Conservation (phyloP, 1,284 basidiomycete species). For the Inonotus hispidus region DNA sequence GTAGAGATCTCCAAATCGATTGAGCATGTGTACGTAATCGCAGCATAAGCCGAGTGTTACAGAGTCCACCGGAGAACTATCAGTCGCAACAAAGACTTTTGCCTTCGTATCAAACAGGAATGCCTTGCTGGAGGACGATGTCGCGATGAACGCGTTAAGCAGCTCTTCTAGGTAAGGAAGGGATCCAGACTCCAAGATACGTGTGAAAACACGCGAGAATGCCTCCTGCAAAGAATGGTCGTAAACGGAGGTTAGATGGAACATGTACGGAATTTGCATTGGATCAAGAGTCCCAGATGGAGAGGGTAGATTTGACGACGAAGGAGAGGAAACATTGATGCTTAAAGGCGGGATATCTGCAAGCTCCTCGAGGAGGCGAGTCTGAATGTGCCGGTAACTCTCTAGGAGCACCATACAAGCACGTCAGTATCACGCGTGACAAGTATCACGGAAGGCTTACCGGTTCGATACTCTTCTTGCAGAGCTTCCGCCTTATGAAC, state of each 20-base stretch:
- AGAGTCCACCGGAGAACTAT: conserved; percentile 87
- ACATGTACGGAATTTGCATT: conserved; percentile 60
- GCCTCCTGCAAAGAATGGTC: conserved; percentile 87
- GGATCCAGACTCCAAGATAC: conserved; percentile 62
- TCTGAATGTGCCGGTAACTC: conserved; percentile 83
- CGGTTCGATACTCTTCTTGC: conserved; percentile 88
- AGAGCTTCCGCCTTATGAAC: conserved; percentile 95
- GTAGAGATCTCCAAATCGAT: conserved; percentile 82
- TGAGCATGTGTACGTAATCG: conserved; percentile 87
- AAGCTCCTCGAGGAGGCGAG: conserved; percentile 78
- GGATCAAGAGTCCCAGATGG: conserved; percentile 37
- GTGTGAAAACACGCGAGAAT: conserved; percentile 68
- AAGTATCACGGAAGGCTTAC: conserved; percentile 38
- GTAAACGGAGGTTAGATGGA: conserved; percentile 86
- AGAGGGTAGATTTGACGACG: not conserved
- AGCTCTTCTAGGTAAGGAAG: conserved; percentile 73
- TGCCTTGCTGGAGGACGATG: conserved; percentile 87
- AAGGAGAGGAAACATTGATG: conserved; percentile 13
- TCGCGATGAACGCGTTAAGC: conserved; percentile 80
- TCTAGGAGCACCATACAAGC: conserved; percentile 40
- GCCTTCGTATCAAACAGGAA: conserved; percentile 89
- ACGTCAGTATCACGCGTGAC: conserved; percentile 8
- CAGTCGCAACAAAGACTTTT: conserved; percentile 87
- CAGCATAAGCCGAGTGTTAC: conserved; percentile 85
- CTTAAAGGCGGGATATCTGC: conserved; percentile 52